phyloP scores from a whole-genome alignment of 2,329 filamentous ascomycete genomes.

The Fusarium newnesense region DNA sequence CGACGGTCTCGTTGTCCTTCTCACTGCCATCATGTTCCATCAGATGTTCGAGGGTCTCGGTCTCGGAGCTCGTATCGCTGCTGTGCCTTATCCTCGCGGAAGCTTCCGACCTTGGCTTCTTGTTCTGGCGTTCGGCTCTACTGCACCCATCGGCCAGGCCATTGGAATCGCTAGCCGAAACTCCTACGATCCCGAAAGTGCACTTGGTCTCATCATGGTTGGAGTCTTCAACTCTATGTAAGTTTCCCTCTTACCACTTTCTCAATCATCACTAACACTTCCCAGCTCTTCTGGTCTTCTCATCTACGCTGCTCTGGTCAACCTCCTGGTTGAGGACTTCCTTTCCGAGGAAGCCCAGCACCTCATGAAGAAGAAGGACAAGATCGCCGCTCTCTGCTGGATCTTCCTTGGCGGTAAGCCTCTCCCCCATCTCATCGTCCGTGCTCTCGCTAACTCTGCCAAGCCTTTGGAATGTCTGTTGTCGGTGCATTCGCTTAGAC shows the following conservation, averaged over 20 bases:
- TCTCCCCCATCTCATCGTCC: accelerated
- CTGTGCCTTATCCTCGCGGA: slow-evolving; percentile 67
- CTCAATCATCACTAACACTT: background rate
- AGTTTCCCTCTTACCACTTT: slow-evolving; percentile 30
- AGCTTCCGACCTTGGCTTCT: slow-evolving; percentile 70
- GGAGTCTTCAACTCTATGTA: slow-evolving; percentile 74
- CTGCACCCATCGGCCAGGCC: slow-evolving; percentile 72
- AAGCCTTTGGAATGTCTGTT: slow-evolving; percentile 33
- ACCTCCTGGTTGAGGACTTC: slow-evolving; percentile 73
- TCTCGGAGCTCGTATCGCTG: slow-evolving; percentile 76
- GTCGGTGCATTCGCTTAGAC: slow-evolving; percentile 32
- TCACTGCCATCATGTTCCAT: slow-evolving; percentile 77
- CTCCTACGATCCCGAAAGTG: slow-evolving; percentile 70
- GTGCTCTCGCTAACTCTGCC: background rate
- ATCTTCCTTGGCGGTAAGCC: slow-evolving; percentile 62
- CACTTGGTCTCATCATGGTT: slow-evolving; percentile 71
- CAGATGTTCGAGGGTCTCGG: slow-evolving; percentile 77
- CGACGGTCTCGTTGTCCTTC: slow-evolving; percentile 72
- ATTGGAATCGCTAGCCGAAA: slow-evolving; percentile 68
- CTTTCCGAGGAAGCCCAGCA: slow-evolving; percentile 65
- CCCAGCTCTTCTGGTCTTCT: slow-evolving; percentile 67
- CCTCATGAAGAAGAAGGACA: slow-evolving; percentile 62
- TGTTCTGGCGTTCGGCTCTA: slow-evolving; percentile 71
- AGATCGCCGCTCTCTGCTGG: slow-evolving; percentile 63
- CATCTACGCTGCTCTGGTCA: slow-evolving; percentile 71